Base-by-base conservation (phyloP, 2,329 filamentous ascomycete species). In the Aspergillus nomiae region DNA sequence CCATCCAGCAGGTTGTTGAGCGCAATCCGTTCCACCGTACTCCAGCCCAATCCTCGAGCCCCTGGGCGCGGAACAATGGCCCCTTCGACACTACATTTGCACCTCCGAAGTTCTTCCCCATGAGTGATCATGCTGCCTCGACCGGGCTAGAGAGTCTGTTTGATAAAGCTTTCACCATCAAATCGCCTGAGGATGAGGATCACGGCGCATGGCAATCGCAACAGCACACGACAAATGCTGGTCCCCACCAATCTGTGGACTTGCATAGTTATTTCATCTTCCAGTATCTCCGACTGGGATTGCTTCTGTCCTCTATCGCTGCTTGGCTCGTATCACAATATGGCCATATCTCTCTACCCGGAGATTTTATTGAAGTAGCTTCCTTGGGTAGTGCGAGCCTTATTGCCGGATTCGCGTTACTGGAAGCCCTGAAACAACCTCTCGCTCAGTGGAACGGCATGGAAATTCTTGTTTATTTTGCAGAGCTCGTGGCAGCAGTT, bases 121-220 rank as follows among this genome's bases (percentile, higher is more conserved):
- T 67, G 45, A 73, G 75, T 62, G 79, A 82, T 61, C 72, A 76
- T 64, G 70, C 71, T 53, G 73, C 76, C 24, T 78, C 81, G 30
- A 83, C 81, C 30, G 81, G 81, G 9, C 68, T 84, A 12, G 82
- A 84, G 67, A 76, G 70, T 46, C 67, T 83, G 28, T 83, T 84
- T 68, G 78, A 81, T 55, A 73, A 73, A 32, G 75, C 81, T 4
- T 83, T 83, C 60, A 80, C 77, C 69, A 72, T 75, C 60, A 69
- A 74, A 65, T 68, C 71, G 55, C 64, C 74, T 16, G 71, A 74
- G 53, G 70, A 76, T 43, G 67, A 67, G 7, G 69, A 66, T 1
- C 65, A 68, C 30, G 61, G 65, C 30, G 58, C 67, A 9, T 72
- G 70, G 67, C 63, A 67, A 30, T 65, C 69, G 28, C 57, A 59